Conservation (phyloP, 2,329 filamentous ascomycete genomes). For the Coleophoma eucalyptorum region DNA sequence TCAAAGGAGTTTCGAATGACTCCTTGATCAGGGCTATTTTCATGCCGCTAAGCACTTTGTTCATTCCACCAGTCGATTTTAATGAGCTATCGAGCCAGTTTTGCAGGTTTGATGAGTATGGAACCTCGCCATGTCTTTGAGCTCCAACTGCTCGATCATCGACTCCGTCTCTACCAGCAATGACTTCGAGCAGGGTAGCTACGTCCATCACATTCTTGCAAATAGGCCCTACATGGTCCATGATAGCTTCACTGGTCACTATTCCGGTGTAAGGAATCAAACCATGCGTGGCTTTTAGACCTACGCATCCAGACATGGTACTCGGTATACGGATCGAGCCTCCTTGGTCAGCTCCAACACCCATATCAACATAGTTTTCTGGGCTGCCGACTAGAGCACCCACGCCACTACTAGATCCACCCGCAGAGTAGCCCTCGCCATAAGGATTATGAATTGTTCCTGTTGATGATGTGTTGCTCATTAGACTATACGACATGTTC, state of each 20-base stretch:
- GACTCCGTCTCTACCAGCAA: slow-evolving; percentile 42
- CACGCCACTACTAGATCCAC: slow-evolving; percentile 60
- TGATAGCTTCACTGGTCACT: slow-evolving; percentile 41
- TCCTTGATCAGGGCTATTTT: slow-evolving; percentile 38
- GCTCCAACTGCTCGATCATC: slow-evolving; percentile 37
- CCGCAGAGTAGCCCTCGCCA: slow-evolving; percentile 43
- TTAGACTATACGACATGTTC: slow-evolving; percentile 45
- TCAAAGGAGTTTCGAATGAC: slow-evolving; percentile 32
- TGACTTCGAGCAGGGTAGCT: slow-evolving; percentile 35
- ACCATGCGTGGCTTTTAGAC: slow-evolving; percentile 39
- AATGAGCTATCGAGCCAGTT: background rate
- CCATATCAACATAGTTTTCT: slow-evolving; percentile 43
- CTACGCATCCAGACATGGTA: slow-evolving; percentile 42
- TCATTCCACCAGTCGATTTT: slow-evolving; percentile 1
- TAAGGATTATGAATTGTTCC: slow-evolving; percentile 42
- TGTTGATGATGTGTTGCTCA: slow-evolving; percentile 39
- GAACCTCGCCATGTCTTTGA: slow-evolving; percentile 15
- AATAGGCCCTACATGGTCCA: slow-evolving; percentile 44
- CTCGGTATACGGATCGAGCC: slow-evolving; percentile 34
- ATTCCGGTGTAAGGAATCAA: slow-evolving; percentile 37
- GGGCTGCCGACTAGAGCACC: slow-evolving; percentile 45
- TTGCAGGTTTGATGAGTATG: background rate
- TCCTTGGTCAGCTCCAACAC: slow-evolving; percentile 55
- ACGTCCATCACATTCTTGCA: slow-evolving; percentile 33
- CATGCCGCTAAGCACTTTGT: slow-evolving; percentile 19